A percentile compares a stretch with the other conserved stretches of the same genome.
phyloP scores from a whole-genome alignment of 192 early-diverging fungal genomes.

The Cladochytrium replicatum region DNA sequence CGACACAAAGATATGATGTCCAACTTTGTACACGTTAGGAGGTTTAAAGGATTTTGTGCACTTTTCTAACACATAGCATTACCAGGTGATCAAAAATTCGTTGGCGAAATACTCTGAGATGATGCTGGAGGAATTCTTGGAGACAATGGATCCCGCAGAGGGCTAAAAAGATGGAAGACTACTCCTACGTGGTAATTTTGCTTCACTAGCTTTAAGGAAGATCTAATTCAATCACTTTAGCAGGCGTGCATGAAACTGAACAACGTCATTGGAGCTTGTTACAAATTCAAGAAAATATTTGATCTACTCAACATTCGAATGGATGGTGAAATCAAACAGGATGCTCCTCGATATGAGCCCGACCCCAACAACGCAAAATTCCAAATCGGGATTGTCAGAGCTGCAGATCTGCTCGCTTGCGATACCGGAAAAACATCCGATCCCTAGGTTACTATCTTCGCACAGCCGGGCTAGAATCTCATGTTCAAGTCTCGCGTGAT shows the following conservation, averaged over 20 bases:
- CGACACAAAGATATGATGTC: slow-evolving; percentile 53
- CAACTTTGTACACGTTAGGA: slow-evolving; percentile 52
- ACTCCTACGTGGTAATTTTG: slow-evolving; percentile 7
- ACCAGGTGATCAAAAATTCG: slow-evolving; percentile 44
- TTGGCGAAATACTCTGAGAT: slow-evolving; percentile 46
- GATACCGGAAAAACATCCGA: slow-evolving; percentile 24
- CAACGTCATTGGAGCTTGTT: slow-evolving; percentile 34
- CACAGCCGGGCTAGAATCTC: slow-evolving; percentile 9
- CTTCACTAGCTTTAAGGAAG: background rate
- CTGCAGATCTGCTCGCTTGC: slow-evolving; percentile 20
- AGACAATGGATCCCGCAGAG: slow-evolving; percentile 11
- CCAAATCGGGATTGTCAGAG: slow-evolving; percentile 25
- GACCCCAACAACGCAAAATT: slow-evolving; percentile 5
- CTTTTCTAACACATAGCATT: background rate
- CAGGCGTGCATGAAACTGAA: slow-evolving; percentile 39
- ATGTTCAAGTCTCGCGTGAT: slow-evolving; percentile 18
- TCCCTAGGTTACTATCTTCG: slow-evolving; percentile 24
- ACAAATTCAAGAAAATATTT: slow-evolving; percentile 23
- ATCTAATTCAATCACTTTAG: background rate
- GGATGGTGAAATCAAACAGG: slow-evolving; percentile 9
- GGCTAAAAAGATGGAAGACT: slow-evolving; percentile 6
- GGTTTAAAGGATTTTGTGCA: background rate
- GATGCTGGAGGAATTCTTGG: slow-evolving; percentile 27
- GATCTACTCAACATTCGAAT: background rate
- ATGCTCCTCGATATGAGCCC: slow-evolving; percentile 6